Evolutionary conservation across 73 alveolate genomes (phyloP), one percentile per base, ranked within the genome.

Genomic region (Symbiodinium natans): DNA sequence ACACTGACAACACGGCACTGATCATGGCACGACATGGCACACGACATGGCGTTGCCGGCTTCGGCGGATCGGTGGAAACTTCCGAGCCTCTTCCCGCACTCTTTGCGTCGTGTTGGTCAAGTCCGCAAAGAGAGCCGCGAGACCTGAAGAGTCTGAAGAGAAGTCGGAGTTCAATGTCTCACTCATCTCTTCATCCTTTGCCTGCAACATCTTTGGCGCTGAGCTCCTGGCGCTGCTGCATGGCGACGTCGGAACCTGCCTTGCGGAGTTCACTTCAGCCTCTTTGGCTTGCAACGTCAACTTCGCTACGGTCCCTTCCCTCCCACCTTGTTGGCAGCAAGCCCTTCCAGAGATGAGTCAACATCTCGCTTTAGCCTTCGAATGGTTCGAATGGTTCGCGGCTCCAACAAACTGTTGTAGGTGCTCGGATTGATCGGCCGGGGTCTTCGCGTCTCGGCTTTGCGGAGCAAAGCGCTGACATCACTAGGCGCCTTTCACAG

Each of bases 121-220:
- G 41, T 90, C 97, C 10, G 97, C 97, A 29, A 71, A 90, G 15
- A 90, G 97, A n/a, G 97, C 97, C 15, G 97, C 97, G 40, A 90
- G 56, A 38, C 97, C 97, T 90, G 17, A 33, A 29, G 31, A 23
- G 17, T 40, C 34, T 8, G 48, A 83, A 19, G 33, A 27, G 33
- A 34, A 82, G 90, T 31, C n/a, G 41, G 8, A 19, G 93, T 41
- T 52, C 73, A 29, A 82, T 36, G 25, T 17, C 6, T 34, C 31
- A 19, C 11, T 38, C 23, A 25, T 40, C 21, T 59, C n/a, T 10
- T 80, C 33, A 25, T 38, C 86, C 6, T 41, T 27, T 75, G 86
- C 86, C 5, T 7, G 19, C 8, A 29, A 10, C 63, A 82, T 82
- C 34, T 36, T 23, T 9, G 31, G 41, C 40, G 17, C 63, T 23